Percentiles rank a stretch among this genome's conserved stretches.
Conservation (phyloP, 495 filamentous ascomycete genomes). For the Hypomontagnella submonticulosa region DNA sequence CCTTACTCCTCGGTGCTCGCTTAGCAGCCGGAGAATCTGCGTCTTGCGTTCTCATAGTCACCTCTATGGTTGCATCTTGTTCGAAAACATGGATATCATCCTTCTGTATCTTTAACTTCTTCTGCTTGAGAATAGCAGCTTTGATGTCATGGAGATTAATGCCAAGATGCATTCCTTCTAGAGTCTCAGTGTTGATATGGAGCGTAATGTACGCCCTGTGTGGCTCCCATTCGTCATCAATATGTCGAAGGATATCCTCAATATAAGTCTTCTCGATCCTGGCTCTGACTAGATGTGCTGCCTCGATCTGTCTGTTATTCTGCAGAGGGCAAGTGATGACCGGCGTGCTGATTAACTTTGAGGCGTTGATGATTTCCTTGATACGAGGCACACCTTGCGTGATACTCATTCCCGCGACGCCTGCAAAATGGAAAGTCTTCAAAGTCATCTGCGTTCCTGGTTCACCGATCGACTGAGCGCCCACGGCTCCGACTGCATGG, state of each 20-base stretch:
- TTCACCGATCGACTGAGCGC: slow-evolving; percentile 97
- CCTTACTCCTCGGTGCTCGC: slow-evolving; percentile 64
- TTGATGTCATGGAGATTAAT: slow-evolving; percentile 75
- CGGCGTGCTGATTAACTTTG: slow-evolving; percentile 90
- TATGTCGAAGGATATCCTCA: slow-evolving; percentile 74
- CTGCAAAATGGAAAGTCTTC: slow-evolving; percentile 99
- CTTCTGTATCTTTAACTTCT: slow-evolving; percentile 76
- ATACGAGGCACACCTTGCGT: slow-evolving; percentile 99
- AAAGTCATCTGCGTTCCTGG: slow-evolving; percentile 99
- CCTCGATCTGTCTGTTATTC: slow-evolving; percentile 72
- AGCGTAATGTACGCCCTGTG: slow-evolving; percentile 78
- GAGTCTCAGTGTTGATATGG: slow-evolving; percentile 78
- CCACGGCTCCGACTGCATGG: slow-evolving; percentile 96
- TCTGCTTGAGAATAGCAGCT: slow-evolving; percentile 75
- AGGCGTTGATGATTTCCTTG: slow-evolving; percentile 99
- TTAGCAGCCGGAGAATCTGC: slow-evolving; percentile 54
- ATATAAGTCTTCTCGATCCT: slow-evolving; percentile 91
- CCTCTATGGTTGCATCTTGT: slow-evolving; percentile 62
- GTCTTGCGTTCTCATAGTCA: slow-evolving; percentile 64
- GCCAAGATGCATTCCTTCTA: slow-evolving; percentile 81
- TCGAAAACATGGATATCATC: slow-evolving; percentile 61
- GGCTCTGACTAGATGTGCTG: slow-evolving; percentile 87
- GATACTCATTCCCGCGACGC: slow-evolving; percentile 98
- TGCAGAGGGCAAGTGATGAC: slow-evolving; percentile 87
- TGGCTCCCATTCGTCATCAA: slow-evolving; percentile 85